A percentile compares a stretch with the other conserved stretches of the same genome.
Conservation (phyloP, 495 filamentous ascomycete genomes). For the Lophiotrema nucula region DNA sequence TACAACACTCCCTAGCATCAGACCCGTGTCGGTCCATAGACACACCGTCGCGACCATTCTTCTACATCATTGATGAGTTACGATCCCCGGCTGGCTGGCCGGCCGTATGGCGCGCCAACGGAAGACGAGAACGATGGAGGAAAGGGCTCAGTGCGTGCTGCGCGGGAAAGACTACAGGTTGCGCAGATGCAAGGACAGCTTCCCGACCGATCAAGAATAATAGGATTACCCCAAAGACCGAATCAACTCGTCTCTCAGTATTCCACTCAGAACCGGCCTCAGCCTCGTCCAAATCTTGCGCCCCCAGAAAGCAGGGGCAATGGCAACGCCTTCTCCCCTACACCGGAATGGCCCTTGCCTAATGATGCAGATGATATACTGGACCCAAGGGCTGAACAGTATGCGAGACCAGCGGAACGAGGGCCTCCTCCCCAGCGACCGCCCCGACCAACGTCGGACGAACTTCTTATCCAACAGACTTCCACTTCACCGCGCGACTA, state of each 20-base stretch:
- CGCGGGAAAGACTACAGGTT: slow-evolving; percentile 29
- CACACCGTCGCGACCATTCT: slow-evolving; percentile 27
- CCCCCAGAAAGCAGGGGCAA: slow-evolving; percentile 10
- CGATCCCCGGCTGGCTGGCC: slow-evolving; percentile 22
- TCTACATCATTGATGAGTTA: slow-evolving; percentile 29
- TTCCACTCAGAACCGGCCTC: slow-evolving; percentile 17
- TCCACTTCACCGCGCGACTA: slow-evolving; percentile 19
- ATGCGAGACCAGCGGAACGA: slow-evolving; percentile 17
- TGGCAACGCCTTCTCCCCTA: slow-evolving; percentile 12
- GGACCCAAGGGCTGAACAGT: background rate
- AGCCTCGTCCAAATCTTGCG: slow-evolving; percentile 7
- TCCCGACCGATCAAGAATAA: slow-evolving; percentile 18
- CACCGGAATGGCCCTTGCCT: slow-evolving; percentile 30
- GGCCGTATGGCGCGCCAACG: slow-evolving; percentile 19
- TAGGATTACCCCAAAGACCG: slow-evolving; percentile 28
- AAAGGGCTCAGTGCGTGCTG: slow-evolving; percentile 34
- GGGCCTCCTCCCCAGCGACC: slow-evolving; percentile 66
- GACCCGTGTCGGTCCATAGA: slow-evolving; percentile 32
- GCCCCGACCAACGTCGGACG: slow-evolving; percentile 55
- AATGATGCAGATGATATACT: slow-evolving; percentile 17
- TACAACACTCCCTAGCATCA: background rate
- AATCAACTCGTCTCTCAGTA: slow-evolving; percentile 33
- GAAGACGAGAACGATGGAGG: slow-evolving; percentile 16
- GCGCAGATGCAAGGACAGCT: slow-evolving; percentile 12
- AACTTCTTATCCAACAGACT: slow-evolving; percentile 40